Percentiles rank a stretch among this genome's conserved stretches.
Conservation (phyloP, 495 filamentous ascomycete species). For the Aspergillus baeticus region DNA sequence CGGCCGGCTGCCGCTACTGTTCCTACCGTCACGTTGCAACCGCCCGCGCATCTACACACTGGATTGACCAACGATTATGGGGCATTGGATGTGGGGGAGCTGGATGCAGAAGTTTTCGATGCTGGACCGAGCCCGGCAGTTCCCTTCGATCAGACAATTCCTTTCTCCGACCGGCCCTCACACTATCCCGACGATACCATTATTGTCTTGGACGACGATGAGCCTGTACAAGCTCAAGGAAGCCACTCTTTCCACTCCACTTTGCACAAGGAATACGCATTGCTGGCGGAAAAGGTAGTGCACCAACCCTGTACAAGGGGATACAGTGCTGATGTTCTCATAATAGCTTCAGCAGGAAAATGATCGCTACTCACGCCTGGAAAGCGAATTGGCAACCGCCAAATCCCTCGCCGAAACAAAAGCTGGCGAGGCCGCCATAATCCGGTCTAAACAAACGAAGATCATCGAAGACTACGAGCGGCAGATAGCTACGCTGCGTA, state of each 20-base stretch:
- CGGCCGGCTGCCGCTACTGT: conserved; percentile 1
- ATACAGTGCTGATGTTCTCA: conserved; percentile 22
- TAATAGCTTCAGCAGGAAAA: conserved; percentile 54
- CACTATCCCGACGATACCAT: conserved; percentile 13
- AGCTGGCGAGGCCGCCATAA: conserved; percentile 65
- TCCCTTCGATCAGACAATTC: conserved; percentile 28
- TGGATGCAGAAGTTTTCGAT: conserved; percentile 53
- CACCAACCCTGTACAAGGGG: neutral
- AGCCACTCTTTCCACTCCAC: conserved; percentile 2
- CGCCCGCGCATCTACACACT: conserved; percentile 34
- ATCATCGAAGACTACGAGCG: conserved; percentile 55
- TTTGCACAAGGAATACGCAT: conserved; percentile 14
- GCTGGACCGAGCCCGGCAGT: conserved; percentile 30
- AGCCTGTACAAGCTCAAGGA: conserved; percentile 19
- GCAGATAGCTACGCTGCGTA: conserved; percentile 49
- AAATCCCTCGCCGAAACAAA: conserved; percentile 52
- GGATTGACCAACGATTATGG: conserved; percentile 52
- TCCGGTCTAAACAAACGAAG: conserved; percentile 62
- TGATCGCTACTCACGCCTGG: conserved; percentile 35
- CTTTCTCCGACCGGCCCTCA: conserved; percentile 22
- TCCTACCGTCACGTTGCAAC: conserved; percentile 23
- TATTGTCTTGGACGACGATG: conserved; percentile 6
- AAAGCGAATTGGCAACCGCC: conserved; percentile 47
- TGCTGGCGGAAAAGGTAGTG: conserved; percentile 34
- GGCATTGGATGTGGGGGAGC: conserved; percentile 54